Evolutionary conservation across 371 early-diverging fungal genomes (phyloP).

Genomic region (Syncephalastrum contaminatum): DNA sequence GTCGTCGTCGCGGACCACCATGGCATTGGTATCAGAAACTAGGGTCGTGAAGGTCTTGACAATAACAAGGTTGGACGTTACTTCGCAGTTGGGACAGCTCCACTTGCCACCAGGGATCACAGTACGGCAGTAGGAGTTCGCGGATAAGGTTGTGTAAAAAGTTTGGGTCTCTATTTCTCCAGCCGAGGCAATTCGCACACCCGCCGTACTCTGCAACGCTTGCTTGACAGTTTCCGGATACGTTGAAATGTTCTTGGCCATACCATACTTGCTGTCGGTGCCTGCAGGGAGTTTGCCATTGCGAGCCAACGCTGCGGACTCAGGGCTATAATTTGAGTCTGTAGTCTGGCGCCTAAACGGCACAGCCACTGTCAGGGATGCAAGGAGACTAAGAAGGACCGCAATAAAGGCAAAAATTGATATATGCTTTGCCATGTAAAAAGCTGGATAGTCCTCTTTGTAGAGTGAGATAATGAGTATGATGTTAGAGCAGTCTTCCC

Average conservation of each 20-base stretch:
- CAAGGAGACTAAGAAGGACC: too few relatives aligned
- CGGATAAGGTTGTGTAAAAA: slow-evolving; percentile 10
- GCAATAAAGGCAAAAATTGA: too few relatives aligned
- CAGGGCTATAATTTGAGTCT: neutral
- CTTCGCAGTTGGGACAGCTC: slow-evolving; percentile 16
- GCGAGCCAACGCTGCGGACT: neutral
- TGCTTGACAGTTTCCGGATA: slow-evolving; percentile 1
- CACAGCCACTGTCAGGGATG: too few relatives aligned
- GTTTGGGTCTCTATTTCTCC: slow-evolving; percentile 2
- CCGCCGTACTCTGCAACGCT: neutral
- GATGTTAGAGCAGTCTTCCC: too few relatives aligned
- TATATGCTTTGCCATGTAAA: too few relatives aligned
- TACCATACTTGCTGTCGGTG: neutral
- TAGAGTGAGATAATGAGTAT: too few relatives aligned
- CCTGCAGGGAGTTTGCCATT: slow-evolving; percentile 2
- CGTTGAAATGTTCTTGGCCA: neutral
- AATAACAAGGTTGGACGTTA: slow-evolving; percentile 9
- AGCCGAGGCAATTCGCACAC: slow-evolving; percentile 11
- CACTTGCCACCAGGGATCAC: slow-evolving; percentile 15
- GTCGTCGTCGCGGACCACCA: slow-evolving; percentile 17
- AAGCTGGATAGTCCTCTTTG: too few relatives aligned
- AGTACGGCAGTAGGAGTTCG: slow-evolving; percentile 16
- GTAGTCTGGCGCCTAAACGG: too few relatives aligned
- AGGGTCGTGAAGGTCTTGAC: slow-evolving; percentile 18
- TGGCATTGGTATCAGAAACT: slow-evolving; percentile 15